Base-by-base conservation (phyloP, 805 yeast species). In the Myxozyma lipomycoides region DNA sequence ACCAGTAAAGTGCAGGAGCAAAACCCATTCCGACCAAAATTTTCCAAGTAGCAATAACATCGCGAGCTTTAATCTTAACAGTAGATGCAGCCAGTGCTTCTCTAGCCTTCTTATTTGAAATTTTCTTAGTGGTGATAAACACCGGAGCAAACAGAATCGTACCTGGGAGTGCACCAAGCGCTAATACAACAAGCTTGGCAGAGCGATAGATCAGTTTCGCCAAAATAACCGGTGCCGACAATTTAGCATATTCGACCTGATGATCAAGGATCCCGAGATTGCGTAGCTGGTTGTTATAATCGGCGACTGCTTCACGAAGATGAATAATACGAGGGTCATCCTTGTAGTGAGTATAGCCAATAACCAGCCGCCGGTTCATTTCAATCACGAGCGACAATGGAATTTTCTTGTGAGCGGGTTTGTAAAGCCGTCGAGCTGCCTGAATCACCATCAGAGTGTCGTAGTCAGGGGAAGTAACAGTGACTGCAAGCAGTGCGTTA, bases 41-140 rank as follows among this genome's bases (percentile, higher is more conserved):
- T 68, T 93, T 93, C 98, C 98, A 93, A 1, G 98, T 90, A 1
- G 98, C 98, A 52, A 93, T 78, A 23, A 93, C 97, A 67, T 93
- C 98, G 50, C 82, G 84, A 17, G 95, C 98, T 63, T 82, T 82
- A 53, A 93, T 83, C 66, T 93, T 93, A 21, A 93, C 98, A 0
- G 89, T 77, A 0, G 97, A 89, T 5, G 78, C 83, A 9, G 89
- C 90, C 53, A 93, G 73, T 0, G 98, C 98, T 42, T 79, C 77
- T 50, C 69, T 73, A 28, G 91, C 88, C 68, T 90, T 89, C 51
- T 75, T 73, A 40, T 73, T 76, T 7, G 96, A 86, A 46, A 87
- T 84, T 42, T 70, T 70, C 63, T 86, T 86, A 6, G 96, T 82
- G 17, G 85, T 78, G 26, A 86, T 68, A 62, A 93, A 89, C 1